phyloP scores from a whole-genome alignment of 306 rosid genomes.

The Crotalaria pallida region DNA sequence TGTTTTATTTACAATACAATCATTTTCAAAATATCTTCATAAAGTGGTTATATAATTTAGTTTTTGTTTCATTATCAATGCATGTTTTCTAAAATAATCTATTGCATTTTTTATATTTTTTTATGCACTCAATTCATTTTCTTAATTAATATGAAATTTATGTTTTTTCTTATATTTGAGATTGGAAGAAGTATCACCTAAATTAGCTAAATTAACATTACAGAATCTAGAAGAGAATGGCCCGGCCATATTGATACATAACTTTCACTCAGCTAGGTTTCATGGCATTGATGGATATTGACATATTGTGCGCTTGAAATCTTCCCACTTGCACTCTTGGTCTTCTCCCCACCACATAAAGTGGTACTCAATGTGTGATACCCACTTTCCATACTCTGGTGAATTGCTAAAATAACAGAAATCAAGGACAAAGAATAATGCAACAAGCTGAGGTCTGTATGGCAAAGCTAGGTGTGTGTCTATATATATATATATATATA shows the following conservation, averaged over 20 bases:
- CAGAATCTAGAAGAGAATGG: conserved; percentile 6
- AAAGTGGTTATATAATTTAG: too few relatives aligned
- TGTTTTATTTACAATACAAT: too few relatives aligned
- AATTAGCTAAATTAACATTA: too few relatives aligned
- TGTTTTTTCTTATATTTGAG: too few relatives aligned
- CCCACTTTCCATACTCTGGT: conserved; percentile 12
- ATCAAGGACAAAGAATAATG: background rate
- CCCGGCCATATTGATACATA: background rate
- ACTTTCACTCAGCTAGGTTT: conserved; percentile 6
- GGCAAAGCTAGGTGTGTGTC: background rate
- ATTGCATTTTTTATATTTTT: too few relatives aligned
- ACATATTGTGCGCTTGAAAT: conserved; percentile 11
- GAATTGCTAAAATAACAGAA: background rate
- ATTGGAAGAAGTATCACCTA: background rate
- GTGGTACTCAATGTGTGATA: conserved; percentile 24
- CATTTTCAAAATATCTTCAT: too few relatives aligned
- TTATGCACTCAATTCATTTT: too few relatives aligned
- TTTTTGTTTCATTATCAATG: too few relatives aligned
- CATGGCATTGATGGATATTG: background rate
- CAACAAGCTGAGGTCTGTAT: background rate
- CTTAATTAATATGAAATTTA: too few relatives aligned
- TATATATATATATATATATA: too few relatives aligned
- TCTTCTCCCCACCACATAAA: conserved; percentile 19
- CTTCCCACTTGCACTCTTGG: background rate
- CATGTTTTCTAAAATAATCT: too few relatives aligned